These are phyloP conservation scores for Coelastrella sp. DNA, from an alignment of 139 green algal species.

Conservation along the genomic window DNA sequence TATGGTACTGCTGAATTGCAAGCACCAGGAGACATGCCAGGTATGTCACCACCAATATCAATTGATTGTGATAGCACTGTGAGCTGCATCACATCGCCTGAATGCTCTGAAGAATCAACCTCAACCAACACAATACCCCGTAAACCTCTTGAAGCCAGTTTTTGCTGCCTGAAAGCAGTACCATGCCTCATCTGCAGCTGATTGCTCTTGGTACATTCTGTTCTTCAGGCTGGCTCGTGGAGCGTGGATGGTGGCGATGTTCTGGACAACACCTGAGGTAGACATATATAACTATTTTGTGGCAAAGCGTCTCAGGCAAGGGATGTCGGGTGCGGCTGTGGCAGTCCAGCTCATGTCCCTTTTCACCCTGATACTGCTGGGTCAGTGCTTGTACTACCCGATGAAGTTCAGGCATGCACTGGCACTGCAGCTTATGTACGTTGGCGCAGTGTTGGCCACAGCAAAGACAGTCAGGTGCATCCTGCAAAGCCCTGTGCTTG, in stretches of 20 bases:
- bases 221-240: neutral
- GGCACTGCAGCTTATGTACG: neutral
- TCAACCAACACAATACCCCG: no score
- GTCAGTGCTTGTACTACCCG: conserved; percentile 18
- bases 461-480: conserved; percentile 2
- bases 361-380: neutral
- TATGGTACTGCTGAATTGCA: neutral
- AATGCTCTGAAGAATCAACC: neutral
- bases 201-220: neutral
- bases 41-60: neutral
- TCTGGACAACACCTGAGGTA: neutral
- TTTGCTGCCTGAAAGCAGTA: neutral
- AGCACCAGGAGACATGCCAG: neutral
- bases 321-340: neutral
- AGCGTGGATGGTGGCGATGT: neutral
- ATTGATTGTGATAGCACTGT: neutral
- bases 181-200: neutral
- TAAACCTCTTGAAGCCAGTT: neutral
- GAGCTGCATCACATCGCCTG: neutral
- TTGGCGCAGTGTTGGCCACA: neutral
- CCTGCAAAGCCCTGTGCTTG: neutral
- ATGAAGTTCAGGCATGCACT: neutral
- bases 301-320: neutral
- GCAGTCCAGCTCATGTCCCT: neutral
- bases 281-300: neutral